Percentiles rank a stretch among this genome's conserved stretches.
Conservation (phyloP, 2,329 filamentous ascomycete species). For the Microsporum ferrugineum region DNA sequence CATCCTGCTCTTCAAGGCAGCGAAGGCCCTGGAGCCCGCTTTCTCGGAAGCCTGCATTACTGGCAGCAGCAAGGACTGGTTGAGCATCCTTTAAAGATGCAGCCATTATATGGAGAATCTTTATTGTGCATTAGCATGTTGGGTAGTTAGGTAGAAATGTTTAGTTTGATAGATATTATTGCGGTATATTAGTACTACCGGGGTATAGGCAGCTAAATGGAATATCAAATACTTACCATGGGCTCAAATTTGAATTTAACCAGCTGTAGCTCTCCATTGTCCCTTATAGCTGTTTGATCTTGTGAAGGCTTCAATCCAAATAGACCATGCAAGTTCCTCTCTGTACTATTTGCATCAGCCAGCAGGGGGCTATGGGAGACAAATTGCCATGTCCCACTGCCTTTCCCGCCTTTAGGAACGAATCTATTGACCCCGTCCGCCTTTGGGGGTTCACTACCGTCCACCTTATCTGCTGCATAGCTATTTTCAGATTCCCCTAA, state of each 20-base stretch:
- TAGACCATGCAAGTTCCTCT: slow-evolving; percentile 27
- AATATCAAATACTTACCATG: slow-evolving; percentile 54
- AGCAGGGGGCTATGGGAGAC: slow-evolving; percentile 67
- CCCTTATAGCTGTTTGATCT: slow-evolving; percentile 25
- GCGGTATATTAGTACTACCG: neutral
- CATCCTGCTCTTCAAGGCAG: slow-evolving; percentile 27
- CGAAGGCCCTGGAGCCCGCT: slow-evolving; percentile 63
- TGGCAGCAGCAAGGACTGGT: slow-evolving; percentile 59
- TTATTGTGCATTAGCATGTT: neutral
- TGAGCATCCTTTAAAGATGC: slow-evolving; percentile 66
- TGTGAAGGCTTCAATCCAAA: slow-evolving; percentile 35
- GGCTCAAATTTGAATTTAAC: slow-evolving; percentile 90
- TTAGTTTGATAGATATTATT: neutral
- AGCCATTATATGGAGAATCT: slow-evolving; percentile 84
- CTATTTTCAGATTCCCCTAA: neutral
- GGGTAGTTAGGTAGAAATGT: neutral
- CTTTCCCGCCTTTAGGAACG: slow-evolving; percentile 69
- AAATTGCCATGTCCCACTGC: slow-evolving; percentile 73
- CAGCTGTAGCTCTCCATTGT: slow-evolving; percentile 39
- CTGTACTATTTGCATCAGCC: slow-evolving; percentile 16
- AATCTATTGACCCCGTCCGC: slow-evolving; percentile 20
- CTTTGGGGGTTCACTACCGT: neutral
- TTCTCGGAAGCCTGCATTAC: slow-evolving; percentile 78
- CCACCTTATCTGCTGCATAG: neutral
- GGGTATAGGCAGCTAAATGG: neutral